Conservation (phyloP, 768 basidiomycete genomes). For the Podaxis sp. region DNA sequence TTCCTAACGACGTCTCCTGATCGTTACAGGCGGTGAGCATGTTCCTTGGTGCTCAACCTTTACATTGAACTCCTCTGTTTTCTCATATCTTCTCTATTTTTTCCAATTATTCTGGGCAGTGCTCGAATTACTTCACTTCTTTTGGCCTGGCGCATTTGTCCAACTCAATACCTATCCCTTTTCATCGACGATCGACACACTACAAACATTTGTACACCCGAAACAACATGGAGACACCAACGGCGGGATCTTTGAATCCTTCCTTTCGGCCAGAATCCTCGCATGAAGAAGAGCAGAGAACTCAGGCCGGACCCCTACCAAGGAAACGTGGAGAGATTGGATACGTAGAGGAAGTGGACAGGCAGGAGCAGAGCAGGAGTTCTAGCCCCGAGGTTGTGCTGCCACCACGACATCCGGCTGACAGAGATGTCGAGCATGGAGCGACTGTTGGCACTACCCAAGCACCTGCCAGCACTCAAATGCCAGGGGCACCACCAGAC, state of each 20-base stretch:
- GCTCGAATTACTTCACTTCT: background rate
- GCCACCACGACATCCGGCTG: conserved; percentile 52
- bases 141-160: conserved; percentile 5
- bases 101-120: background rate
- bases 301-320: conserved; percentile 60
- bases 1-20: conserved; percentile 4
- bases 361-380: background rate
- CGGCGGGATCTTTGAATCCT: background rate
- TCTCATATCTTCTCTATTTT: background rate
- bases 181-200: background rate
- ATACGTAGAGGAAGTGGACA: conserved; percentile 39
- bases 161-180: background rate
- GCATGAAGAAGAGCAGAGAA: conserved; percentile 23
- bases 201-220: conserved; percentile 3
- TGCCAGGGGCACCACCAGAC: background rate
- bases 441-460: conserved; percentile 7
- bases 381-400: conserved; percentile 17
- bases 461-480: background rate
- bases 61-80: background rate
- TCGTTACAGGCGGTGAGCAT: background rate
- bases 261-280: background rate
- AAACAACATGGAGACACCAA: background rate
- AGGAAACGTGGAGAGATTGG: conserved; percentile 65
- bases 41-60: background rate
- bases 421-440: conserved; percentile 22